A percentile compares a stretch with the other conserved stretches of the same genome.
phyloP scores from a whole-genome alignment of 2,329 filamentous ascomycete genomes.

The Pseudogymnoascus destructans region DNA sequence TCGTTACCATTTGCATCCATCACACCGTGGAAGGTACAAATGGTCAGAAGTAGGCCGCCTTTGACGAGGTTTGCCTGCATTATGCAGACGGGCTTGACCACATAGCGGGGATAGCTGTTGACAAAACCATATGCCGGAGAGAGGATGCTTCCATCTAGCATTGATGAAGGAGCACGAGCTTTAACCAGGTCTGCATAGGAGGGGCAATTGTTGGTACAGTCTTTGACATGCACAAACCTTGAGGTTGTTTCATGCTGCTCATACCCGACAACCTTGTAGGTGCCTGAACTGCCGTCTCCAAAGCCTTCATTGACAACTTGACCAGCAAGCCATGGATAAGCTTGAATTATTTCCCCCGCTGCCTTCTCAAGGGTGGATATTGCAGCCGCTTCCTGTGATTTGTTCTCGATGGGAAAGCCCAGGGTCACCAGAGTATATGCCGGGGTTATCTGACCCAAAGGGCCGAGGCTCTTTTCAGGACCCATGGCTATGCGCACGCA shows the following conservation, averaged over 20 bases:
- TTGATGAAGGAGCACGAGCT: not conserved
- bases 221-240: not conserved
- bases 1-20: slow-evolving; percentile 5
- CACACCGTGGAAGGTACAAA: not conserved
- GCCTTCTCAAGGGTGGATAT: not conserved
- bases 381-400: not conserved
- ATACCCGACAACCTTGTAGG: not conserved
- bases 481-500: not conserved
- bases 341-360: not conserved
- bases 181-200: not conserved
- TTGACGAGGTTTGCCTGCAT: not conserved
- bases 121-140: slow-evolving; percentile 1
- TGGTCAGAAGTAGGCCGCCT: not conserved
- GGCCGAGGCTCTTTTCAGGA: not conserved
- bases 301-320: slow-evolving; percentile 6
- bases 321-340: slow-evolving; percentile 10
- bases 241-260: not conserved
- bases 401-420: not conserved
- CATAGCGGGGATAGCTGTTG: not conserved
- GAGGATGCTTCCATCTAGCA: not conserved
- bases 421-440: not conserved
- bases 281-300: slow-evolving; percentile 7
- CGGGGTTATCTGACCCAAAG: not conserved
- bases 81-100: not conserved
- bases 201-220: not conserved